Base-by-base conservation (phyloP, 2,329 filamentous ascomycete genomes). In the Aspergillus amoenus region DNA sequence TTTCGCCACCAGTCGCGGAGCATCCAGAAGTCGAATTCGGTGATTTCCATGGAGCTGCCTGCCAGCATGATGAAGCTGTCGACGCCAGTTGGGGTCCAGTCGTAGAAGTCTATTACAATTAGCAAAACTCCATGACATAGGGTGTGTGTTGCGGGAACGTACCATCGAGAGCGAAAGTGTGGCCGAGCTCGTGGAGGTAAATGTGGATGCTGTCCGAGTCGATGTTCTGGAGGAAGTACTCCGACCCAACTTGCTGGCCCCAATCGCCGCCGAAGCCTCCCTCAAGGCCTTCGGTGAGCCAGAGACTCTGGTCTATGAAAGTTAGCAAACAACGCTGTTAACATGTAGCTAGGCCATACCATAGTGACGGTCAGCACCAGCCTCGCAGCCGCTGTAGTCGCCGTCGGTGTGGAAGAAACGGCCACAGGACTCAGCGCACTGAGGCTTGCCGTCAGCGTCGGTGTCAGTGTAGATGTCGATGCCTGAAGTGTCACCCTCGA, bases 111-210 rank as follows among this genome's bases (percentile, higher is more conserved):
- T 62, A 4, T 9, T 12, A 12, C 0, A 12, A 5, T 47, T 8
- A 59, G 24, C 24, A n/a, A 34, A 49, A 13, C 6, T 15, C 4
- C n/a, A 48, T 27, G 22, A 7, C 18, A 32, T 3, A n/a, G 13
- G 15, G 17, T 15, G 12, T 34, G 27, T 22, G 4, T 22, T 4
- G 12, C 15, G 27, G 7, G 5, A 22, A 32, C 46, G 5, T 49
- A 62, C 61, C 61, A 41, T 62, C 61, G 18, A 62, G 27, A 9
- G 53, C 61, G 37, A 62, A 62, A 4, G 61, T 61, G 24, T 62
- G 61, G 5, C 61, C 61, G 13, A 62, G 51, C 22, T 62, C 61
- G 44, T 62, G 61, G 27, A 62, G 56, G 9, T 57, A 52, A 24
- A 62, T 62, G 22, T 62, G 61, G 17, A 59, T 57, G 50, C 61